These are phyloP conservation scores for Hypoxylon sp. DNA, from an alignment of 2,329 filamentous ascomycete genomes.

Conservation along the genomic window DNA sequence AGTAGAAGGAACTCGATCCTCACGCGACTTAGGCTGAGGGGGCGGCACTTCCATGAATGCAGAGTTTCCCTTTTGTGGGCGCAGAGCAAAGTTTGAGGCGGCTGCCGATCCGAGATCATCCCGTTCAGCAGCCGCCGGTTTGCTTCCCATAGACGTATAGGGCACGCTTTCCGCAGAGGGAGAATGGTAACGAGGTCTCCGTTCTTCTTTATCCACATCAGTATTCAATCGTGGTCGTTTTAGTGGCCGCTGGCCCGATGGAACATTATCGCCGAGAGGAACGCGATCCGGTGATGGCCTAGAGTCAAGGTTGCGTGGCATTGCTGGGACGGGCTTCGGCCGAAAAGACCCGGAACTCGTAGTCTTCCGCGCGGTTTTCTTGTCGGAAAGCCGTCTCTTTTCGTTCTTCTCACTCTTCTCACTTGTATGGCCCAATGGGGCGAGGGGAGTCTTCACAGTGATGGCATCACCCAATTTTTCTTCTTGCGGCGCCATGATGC, in stretches of 20 bases:
- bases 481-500: conserved; percentile 6
- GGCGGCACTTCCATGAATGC: conserved; percentile 15
- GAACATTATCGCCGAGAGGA: conserved; percentile 17
- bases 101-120: conserved; percentile 37
- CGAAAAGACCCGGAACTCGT: conserved; percentile 8
- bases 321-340: conserved; percentile 23
- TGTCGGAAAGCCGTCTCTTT: conserved; percentile 46
- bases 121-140: conserved; percentile 33
- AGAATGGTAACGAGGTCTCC: conserved; percentile 16
- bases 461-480: conserved; percentile 38
- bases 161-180: conserved; percentile 34
- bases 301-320: conserved; percentile 6
- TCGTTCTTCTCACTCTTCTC: conserved; percentile 46
- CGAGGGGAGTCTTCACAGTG: conserved; percentile 34
- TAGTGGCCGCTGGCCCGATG: conserved; percentile 29
- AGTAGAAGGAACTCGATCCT: conserved; percentile 10
- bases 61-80: conserved; percentile 40
- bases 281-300: conserved; percentile 25
- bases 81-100: conserved; percentile 47
- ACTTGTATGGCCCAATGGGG: conserved; percentile 12
- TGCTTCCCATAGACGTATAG: conserved; percentile 28
- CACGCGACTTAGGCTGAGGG: conserved; percentile 25
- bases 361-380: conserved; percentile 46
- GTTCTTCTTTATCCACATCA: conserved; percentile 28
- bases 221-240: conserved; percentile 41